phyloP scores from a whole-genome alignment of 257 asterid species.

The Nicotiana tabacum region DNA sequence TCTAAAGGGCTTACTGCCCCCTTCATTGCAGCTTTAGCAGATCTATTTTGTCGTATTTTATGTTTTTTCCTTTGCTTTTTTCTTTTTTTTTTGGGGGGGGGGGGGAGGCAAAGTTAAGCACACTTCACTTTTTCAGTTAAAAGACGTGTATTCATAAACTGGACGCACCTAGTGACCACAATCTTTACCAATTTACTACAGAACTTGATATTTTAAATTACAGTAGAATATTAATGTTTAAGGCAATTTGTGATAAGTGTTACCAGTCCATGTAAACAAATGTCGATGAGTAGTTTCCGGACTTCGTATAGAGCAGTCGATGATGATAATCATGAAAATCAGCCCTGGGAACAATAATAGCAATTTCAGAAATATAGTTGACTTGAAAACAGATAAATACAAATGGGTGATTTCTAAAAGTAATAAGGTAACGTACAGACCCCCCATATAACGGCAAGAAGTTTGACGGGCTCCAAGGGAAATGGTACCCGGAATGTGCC shows the following conservation, averaged over 20 bases:
- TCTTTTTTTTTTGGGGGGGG: too few species aligned
- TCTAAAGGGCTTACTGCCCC: neutral
- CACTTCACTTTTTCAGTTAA: neutral
- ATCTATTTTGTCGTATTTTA: too few species aligned
- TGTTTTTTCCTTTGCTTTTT: too few species aligned
- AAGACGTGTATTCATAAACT: neutral
- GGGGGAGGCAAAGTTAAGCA: neutral
- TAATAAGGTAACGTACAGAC: constrained; percentile 30
- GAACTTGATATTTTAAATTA: neutral
- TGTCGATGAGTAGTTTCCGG: constrained; percentile 95
- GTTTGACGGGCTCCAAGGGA: constrained; percentile 94
- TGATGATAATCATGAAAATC: constrained; percentile 99
- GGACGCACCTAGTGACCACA: neutral
- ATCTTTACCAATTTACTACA: neutral
- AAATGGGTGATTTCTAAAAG: neutral
- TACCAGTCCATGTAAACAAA: constrained; percentile 98
- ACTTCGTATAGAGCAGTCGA: constrained; percentile 87
- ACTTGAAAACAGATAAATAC: neutral
- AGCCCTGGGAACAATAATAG: constrained; percentile 54
- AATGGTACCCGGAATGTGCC: constrained; percentile 96
- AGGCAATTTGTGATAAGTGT: constrained; percentile 13
- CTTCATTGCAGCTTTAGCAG: neutral
- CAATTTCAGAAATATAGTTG: constrained; percentile 6
- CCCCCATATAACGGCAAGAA: constrained; percentile 96
- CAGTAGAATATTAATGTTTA: neutral